Conservation (phyloP, 768 basidiomycete genomes). For the Butyriboletus loyo region DNA sequence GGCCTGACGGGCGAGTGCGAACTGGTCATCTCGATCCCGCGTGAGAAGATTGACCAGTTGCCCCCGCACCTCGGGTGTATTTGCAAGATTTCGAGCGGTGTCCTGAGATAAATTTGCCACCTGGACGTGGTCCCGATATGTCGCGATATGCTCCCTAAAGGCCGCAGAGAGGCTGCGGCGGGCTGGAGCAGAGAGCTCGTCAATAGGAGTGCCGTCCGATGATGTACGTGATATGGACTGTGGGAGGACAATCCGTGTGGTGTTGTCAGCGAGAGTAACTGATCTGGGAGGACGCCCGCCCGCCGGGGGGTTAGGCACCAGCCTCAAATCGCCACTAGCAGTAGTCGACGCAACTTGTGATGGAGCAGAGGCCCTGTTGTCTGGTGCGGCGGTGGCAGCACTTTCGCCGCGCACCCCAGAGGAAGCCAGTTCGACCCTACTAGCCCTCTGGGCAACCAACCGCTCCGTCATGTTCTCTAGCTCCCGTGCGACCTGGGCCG, state of each 20-base stretch:
- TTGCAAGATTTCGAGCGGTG: constrained; percentile 20
- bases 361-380: background rate
- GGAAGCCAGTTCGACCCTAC: constrained; percentile 22
- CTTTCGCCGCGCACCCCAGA: constrained; percentile 8
- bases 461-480: constrained; percentile 31
- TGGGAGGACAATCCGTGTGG: constrained; percentile 16
- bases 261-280: constrained; percentile 18
- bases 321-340: constrained; percentile 1
- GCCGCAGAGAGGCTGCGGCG: constrained; percentile 23
- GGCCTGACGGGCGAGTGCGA: constrained; percentile 1
- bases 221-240: constrained; percentile 25
- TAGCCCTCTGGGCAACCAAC: constrained; percentile 21
- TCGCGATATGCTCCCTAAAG: constrained; percentile 18
- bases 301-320: constrained; percentile 2
- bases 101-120: constrained; percentile 5
- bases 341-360: background rate
- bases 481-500: constrained; percentile 32
- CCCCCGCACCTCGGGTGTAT: constrained; percentile 23
- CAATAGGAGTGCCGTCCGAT: constrained; percentile 19
- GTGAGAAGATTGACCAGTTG: constrained; percentile 22
- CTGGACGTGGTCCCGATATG: constrained; percentile 14
- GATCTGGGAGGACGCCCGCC: constrained; percentile 16
- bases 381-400: background rate
- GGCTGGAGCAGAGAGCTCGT: constrained; percentile 11
- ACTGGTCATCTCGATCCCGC: constrained; percentile 24